Conservation (phyloP, 495 filamentous ascomycete species). For the Aspergillus cavernicola region DNA sequence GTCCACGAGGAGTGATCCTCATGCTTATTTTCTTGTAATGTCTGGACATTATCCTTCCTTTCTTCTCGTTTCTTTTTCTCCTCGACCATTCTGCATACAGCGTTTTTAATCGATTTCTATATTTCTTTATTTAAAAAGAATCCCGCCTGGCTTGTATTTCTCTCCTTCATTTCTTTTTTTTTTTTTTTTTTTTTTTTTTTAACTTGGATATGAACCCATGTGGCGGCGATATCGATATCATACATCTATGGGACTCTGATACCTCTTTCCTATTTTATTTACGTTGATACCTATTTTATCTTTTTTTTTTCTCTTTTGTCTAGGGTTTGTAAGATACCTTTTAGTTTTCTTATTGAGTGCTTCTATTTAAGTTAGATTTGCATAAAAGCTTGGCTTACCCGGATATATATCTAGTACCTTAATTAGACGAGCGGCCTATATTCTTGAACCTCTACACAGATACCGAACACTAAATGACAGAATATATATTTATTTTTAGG, state of each 20-base stretch:
- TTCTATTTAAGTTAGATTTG: not conserved
- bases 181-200: not conserved
- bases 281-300: conserved; percentile 8
- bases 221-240: conserved; percentile 9
- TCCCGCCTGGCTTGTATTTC: not conserved
- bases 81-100: conserved; percentile 15
- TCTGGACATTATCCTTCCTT: conserved; percentile 23
- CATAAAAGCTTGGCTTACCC: not conserved
- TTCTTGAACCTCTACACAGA: too few relatives aligned
- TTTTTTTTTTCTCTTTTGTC: conserved; percentile 7
- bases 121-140: not conserved
- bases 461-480: not conserved
- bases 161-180: conserved; percentile 4
- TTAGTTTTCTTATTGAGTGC: not conserved
- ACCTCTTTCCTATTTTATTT: not conserved
- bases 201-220: conserved; percentile 11
- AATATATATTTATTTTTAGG: not conserved
- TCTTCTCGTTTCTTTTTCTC: not conserved
- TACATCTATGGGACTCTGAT: conserved; percentile 1
- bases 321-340: conserved; percentile 8
- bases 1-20: conserved; percentile 37
- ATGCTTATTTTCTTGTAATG: conserved; percentile 17
- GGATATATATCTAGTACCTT: too few relatives aligned
- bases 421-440: too few relatives aligned
- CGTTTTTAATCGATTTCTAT: conserved; percentile 12